Evolutionary conservation across 345 rosid species (phyloP).

Genomic region (Salix udensis): DNA sequence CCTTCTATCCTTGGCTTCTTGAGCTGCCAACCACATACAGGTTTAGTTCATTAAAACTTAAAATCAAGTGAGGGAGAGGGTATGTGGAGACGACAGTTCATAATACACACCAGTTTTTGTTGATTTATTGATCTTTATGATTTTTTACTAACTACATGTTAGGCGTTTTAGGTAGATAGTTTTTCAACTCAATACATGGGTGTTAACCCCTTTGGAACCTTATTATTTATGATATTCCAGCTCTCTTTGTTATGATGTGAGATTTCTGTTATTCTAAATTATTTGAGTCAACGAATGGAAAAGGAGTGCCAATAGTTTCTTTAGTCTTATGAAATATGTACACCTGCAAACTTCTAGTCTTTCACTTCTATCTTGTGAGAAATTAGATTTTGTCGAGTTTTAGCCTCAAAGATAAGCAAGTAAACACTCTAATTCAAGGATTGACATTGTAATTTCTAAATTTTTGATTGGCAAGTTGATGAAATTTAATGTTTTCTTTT

Average conservation of each 20-base stretch:
- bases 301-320: neutral
- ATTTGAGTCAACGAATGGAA: neutral
- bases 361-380: neutral
- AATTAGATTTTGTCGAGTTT: neutral
- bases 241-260: neutral
- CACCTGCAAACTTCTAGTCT: neutral
- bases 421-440: neutral
- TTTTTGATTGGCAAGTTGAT: neutral
- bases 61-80: no score
- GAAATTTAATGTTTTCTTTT: no score
- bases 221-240: no score
- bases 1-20: neutral
- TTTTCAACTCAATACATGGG: no score
- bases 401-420: neutral
- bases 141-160: no score
- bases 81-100: no score
- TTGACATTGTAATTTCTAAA: neutral
- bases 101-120: no score
- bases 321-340: neutral
- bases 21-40: neutral
- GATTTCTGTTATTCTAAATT: neutral
- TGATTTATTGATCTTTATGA: no score
- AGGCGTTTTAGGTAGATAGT: no score
- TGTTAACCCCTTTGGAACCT: no score
- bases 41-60: no score